Base-by-base conservation (phyloP, 257 asterid species). In the Lycium barbarum region DNA sequence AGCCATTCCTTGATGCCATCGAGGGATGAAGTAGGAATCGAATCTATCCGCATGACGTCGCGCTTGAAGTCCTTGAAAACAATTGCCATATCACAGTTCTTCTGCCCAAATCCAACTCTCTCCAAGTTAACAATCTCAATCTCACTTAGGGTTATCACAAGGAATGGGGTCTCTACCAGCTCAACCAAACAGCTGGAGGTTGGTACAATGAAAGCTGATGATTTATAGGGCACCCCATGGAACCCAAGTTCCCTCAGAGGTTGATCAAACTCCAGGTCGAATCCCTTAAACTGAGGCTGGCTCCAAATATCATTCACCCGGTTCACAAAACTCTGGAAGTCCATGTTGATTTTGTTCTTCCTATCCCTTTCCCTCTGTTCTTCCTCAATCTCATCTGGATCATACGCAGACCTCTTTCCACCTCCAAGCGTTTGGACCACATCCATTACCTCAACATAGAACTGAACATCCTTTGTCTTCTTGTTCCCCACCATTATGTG, bases 381-480 rank as follows among this genome's bases (percentile, higher is more conserved):
- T 81, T 87, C 85, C 85, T 87, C 87, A 84, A 87, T 81, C 83
- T 87, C 89, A 72, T 87, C 89, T 33, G 87, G 86, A 53, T 87
- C 89, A 82, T 87, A 73, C 9, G 89, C 89, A 49, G 89, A 87
- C 58, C 89, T 81, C 76, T 84, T 87, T 11, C 89, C 83, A 72
- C 87, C 89, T 26, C 87, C 87, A 70, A 84, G 76, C 9, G 85
- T 87, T 76, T 87, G 87, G 43, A 84, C 87, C 78, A 84, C 87
- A 62, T 87, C 89, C 87, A 87, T 84, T 47, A 87, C 89, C 58
- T 87, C 89, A 76, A 88, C 88, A 82, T 86, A 86, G 79, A 88
- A 88, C 78, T 88, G 89, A 43, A 86, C 90, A 78, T 88, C 90
- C 45, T 88, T 88, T 22, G 88, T 86, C 84, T 88, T 88, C 83